A percentile compares a stretch with the other conserved stretches of the same genome.
Evolutionary conservation across 148 eudicot genomes (phyloP).

Genomic region (Chenopodium formosanum): DNA sequence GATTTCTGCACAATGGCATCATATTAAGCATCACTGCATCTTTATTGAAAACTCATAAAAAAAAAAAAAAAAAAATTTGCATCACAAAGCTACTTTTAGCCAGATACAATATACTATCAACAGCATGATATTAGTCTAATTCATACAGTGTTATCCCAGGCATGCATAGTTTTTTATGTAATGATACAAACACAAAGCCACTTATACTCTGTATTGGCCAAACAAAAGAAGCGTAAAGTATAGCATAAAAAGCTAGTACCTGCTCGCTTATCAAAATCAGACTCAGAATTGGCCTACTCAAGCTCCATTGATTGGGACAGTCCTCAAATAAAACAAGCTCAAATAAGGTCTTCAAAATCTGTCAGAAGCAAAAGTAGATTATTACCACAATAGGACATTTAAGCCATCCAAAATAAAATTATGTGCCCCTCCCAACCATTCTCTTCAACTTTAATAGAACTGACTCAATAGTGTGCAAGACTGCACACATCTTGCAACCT

Average conservation of each 20-base stretch:
- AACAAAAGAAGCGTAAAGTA: constrained; percentile 8
- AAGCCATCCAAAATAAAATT: neutral
- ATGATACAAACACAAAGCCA: neutral
- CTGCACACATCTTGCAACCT: neutral
- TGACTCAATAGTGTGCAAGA: neutral
- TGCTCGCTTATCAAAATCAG: constrained; percentile 88
- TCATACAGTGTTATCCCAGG: too few species aligned
- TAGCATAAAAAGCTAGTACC: constrained; percentile 38
- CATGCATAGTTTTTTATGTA: neutral
- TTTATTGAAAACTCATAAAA: too few species aligned
- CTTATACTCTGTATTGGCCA: neutral
- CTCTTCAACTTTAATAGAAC: neutral
- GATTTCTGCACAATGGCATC: too few species aligned
- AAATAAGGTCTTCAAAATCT: constrained; percentile 85
- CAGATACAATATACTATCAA: too few species aligned
- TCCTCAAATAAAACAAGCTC: constrained; percentile 92
- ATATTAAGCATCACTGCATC: too few species aligned
- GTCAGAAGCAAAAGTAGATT: constrained; percentile 26
- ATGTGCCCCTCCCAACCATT: neutral
- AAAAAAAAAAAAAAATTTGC: too few species aligned
- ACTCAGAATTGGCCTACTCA: constrained; percentile 94
- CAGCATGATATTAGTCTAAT: too few species aligned
- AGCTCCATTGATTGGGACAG: constrained; percentile 91
- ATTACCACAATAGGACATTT: neutral
- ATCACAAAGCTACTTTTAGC: too few species aligned